Evolutionary conservation across 352 stramenopile species (phyloP).

Genomic region (Thraustochytrium sp.): DNA sequence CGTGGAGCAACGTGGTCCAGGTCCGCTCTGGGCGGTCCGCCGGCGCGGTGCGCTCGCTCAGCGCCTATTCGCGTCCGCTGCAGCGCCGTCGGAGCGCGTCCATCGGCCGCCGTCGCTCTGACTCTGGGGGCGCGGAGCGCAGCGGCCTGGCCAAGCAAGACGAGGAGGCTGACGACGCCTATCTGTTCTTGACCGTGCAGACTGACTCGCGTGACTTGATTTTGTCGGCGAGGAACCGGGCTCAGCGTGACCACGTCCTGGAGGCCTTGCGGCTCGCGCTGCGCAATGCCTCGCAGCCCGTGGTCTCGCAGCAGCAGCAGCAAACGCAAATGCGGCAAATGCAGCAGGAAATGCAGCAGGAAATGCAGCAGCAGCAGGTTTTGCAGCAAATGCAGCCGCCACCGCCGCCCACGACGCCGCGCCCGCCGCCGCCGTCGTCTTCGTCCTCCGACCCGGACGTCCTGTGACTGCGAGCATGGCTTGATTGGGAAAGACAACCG

Average conservation of each 20-base stretch:
- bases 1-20: background rate
- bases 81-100: background rate
- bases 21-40: background rate
- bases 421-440: no score
- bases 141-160: background rate
- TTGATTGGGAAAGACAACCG: no score
- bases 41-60: background rate
- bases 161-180: background rate
- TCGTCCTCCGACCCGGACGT: no score
- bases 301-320: no score
- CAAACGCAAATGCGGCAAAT: no score
- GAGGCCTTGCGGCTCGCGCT: background rate
- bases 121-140: background rate
- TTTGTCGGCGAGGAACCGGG: background rate
- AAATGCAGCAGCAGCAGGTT: no score
- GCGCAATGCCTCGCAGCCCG: no score
- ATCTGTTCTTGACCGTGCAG: background rate
- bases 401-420: no score
- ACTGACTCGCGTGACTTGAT: background rate
- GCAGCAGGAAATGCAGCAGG: no score
- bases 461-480: no score
- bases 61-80: background rate
- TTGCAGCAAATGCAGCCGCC: no score
- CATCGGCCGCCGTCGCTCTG: background rate
- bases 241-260: background rate